Conservation (phyloP, 352 stramenopile genomes). For the Peronospora tabacina region DNA sequence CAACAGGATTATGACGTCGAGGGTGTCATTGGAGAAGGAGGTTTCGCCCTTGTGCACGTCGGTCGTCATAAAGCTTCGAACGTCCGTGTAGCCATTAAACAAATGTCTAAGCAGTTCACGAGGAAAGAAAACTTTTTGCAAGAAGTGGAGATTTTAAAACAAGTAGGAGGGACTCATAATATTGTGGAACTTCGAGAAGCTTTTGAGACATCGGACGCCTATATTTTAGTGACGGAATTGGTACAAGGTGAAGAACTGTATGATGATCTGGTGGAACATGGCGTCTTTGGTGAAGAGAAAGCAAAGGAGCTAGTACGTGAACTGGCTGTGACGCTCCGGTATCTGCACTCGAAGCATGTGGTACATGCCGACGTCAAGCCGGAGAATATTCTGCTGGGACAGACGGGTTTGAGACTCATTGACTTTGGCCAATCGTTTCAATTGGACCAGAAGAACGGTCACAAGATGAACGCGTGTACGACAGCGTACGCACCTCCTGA, state of each 20-base stretch:
- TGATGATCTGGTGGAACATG: slow-evolving; percentile 38
- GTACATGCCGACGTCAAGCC: slow-evolving; percentile 53
- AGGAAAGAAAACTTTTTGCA: slow-evolving; percentile 44
- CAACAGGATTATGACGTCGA: slow-evolving; percentile 41
- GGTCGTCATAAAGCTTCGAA: slow-evolving; percentile 39
- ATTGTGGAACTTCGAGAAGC: slow-evolving; percentile 45
- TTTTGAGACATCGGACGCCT: slow-evolving; percentile 49
- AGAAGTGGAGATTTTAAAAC: slow-evolving; percentile 41
- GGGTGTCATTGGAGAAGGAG: slow-evolving; percentile 42
- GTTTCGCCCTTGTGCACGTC: slow-evolving; percentile 39
- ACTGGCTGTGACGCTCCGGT: slow-evolving; percentile 31
- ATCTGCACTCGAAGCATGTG: slow-evolving; percentile 39
- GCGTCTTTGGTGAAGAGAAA: slow-evolving; percentile 33
- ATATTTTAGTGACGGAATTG: slow-evolving; percentile 51
- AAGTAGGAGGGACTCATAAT: slow-evolving; percentile 35
- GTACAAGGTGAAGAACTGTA: slow-evolving; percentile 46
- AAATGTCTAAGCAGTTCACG: slow-evolving; percentile 39
- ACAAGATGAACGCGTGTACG: slow-evolving; percentile 25
- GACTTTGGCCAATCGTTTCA: slow-evolving; percentile 75
- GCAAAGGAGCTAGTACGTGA: slow-evolving; percentile 32
- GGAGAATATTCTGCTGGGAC: slow-evolving; percentile 48
- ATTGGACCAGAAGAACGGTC: slow-evolving; percentile 11
- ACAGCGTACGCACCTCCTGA: slow-evolving; percentile 40
- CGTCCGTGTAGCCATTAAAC: slow-evolving; percentile 48
- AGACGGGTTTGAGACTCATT: slow-evolving; percentile 48